Base-by-base conservation (phyloP, 2,329 filamentous ascomycete species). In the Dactylellina drechsleri region DNA sequence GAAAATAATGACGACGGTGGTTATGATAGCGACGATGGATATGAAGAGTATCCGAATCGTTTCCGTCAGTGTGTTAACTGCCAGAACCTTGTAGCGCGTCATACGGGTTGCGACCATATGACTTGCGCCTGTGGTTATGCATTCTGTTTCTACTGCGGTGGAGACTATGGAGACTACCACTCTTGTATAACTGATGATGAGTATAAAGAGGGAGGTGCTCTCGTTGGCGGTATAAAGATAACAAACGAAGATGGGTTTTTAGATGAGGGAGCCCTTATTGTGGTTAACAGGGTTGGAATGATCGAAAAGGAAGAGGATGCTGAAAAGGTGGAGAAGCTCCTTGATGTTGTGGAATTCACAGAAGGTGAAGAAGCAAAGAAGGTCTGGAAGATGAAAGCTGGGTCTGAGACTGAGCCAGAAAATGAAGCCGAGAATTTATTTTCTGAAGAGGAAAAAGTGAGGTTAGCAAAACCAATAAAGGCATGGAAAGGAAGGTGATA, bases 101-200 rank as follows among this genome's bases (percentile, higher is more conserved):
- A 74, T 52, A 74, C 70, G 5, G 70, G 70, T 1, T 74, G 70
- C 36, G 70, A 74, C 50, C 70, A 74, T 50, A 74, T 74, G 70
- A 74, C 70, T 47, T 74, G 70, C 18, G 23, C 70, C 16, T 74
- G 70, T 47, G 70, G 70, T 15, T 60, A 49, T 15, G 70, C 70
- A n/a, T 74, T 74, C 52, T 74, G 70, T 47, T 74, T 74, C 50
- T 62, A 66, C 43, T 74, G 70, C 16, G 70, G 70, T 62, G 70
- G 70, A 7, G 70, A 56, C 5, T 74, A 74, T 31, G 70, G 70
- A 3, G 56, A 56, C n/a, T 74, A 66, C 23, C 70, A 74, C 57
- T 62, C 57, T n/a, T 74, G 70, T 28, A 60, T 74, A 28, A 58
- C 36, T n/a, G 50, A 61, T 5, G 61, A 67, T n/a, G 70, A 74